Evolutionary conservation across 306 rosid species (phyloP), one percentile per base, ranked within the genome.

Genomic region (Castanea mollissima): DNA sequence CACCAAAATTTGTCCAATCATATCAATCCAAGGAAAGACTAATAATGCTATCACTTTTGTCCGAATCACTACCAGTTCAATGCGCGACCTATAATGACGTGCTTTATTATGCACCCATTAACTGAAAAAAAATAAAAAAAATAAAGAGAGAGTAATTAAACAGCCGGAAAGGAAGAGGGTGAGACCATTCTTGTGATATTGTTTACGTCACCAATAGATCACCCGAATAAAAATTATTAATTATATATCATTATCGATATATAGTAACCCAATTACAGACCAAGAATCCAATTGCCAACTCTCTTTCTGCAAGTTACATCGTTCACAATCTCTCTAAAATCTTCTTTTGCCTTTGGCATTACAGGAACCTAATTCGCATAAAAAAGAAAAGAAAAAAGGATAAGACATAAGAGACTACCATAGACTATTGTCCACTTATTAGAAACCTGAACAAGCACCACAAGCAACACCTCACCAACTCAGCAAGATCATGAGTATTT

Each of bases 151-250:
- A 8, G 46, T 13, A 67, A 67, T 67, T 19, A 9, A 15, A 69
- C 34, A 34, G 77, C 57, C 23, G 76, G 32, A 16, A 74, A 41
- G 44, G 68, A 73, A 57, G 68, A 52, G 58, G 60, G 46, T 41
- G 55, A 20, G 19, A 62, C 72, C 34, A 73, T 67, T 67, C n/a
- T 67, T 1, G 35, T 67, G 51, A 67, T 19, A 35, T 12, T 18
- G 69, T 3, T 63, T 29, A 29, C 10, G 69, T 29, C 31, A 14
- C 69, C 14, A 2, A 29, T 63, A 29, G 35, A 23, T 27, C 69
- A 62, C 35, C 19, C 1, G 4, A 27, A 27, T 62, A 62, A 27
- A 13, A 20, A 3, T 6, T 20, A 57, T 13, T 23, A 2, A 31
- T 14, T 29, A 5, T 4, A 25, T 13, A 3, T 19, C 20, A 29